Base-by-base conservation (phyloP, 1,284 basidiomycete species). In the Tremellales sp. region DNA sequence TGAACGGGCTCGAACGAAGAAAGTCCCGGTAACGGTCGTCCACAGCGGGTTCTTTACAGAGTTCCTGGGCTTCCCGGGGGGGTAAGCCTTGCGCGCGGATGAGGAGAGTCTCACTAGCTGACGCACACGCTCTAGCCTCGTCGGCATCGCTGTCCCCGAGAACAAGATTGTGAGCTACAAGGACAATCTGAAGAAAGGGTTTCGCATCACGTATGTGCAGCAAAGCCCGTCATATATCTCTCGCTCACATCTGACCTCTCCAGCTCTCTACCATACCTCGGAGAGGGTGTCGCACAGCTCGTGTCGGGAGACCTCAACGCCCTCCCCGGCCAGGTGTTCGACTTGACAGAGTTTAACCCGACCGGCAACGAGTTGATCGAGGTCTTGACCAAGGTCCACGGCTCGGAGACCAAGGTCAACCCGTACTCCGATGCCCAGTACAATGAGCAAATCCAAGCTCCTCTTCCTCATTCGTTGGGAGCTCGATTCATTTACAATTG, bases 161-260 rank as follows among this genome's bases (percentile, higher is more conserved):
- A 50, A 50, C 32, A 40, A 40, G 25, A 13, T 50, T 19, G 7
- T 28, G 12, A 33, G 29, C 12, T 50, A 27, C 43, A 26, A 34
- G 27, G 24, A 50, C 21, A 13, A 29, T 32, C 22, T 50, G 14
- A 36, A 33, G 9, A n/a, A 45, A 12, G 37, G 39, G 24, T 19
- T 50, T 1, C 24, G 26, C 19, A 18, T 50, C 6, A 45, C 26
- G 48, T 50, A 24, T 37, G 43, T 45, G 29, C 29, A 31, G 16
- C 10, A 31, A 16, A 31, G 10, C 16, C 22, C 22, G 9, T 18
- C 34, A 14, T 18, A 36, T 21, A 21, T 16, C 34, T 9, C 6
- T 24, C 24, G 24, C 37, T 22, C 8, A 39, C 24, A 24, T n/a
- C n/a, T n/a, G n/a, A 22, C 37, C 10, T 25, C 37, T 25, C 7